Base-by-base conservation (phyloP, 2,329 filamentous ascomycete species). In the Kalaharituber pfeilii region DNA sequence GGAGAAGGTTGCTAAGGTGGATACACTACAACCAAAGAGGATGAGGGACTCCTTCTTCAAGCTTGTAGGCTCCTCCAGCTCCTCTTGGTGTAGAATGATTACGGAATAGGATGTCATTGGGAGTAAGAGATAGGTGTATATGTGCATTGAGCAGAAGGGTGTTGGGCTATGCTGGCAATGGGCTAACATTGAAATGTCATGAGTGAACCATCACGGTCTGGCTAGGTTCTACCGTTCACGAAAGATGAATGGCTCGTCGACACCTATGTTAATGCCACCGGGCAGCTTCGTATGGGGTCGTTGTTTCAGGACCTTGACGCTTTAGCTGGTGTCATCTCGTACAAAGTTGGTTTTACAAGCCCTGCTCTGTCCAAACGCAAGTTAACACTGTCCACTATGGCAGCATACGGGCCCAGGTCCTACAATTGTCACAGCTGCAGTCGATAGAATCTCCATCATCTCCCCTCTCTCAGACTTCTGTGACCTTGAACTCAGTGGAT, bases 271-370 rank as follows among this genome's bases (percentile, higher is more conserved):
- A 87, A 87, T 67, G 76, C 82, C 1, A 79, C 78, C 0, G 84
- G 84, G 0, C 81, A 86, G 61, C 82, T 88, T 61, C 74, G 80
- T 73, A 72, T 87, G 6, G 84, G 84, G 0, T 80, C 82, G 0
- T 70, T 88, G 15, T 78, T 88, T 57, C 87, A 87, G 82, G 84
- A 88, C 59, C 73, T 88, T 1, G 84, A 88, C 67, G 84, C 84
- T 0, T 69, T 88, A 6, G 82, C 82, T 0, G 84, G 84, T 8
- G 77, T 87, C 49, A 77, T 88, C 54, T 82, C 84, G 18, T 81
- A 86, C 67, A 84, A 82, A 58, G 42, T 45, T n/a, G 20, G 42
- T 20, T n/a, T 9, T 9, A 11, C 80, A 83, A 62, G 81, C n/a
- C 1, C 30, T n/a, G n/a, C n/a, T n/a, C n/a, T n/a, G 11, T n/a